Evolutionary conservation across 257 asterid species (phyloP).

Genomic region (Solanum bukasovii): DNA sequence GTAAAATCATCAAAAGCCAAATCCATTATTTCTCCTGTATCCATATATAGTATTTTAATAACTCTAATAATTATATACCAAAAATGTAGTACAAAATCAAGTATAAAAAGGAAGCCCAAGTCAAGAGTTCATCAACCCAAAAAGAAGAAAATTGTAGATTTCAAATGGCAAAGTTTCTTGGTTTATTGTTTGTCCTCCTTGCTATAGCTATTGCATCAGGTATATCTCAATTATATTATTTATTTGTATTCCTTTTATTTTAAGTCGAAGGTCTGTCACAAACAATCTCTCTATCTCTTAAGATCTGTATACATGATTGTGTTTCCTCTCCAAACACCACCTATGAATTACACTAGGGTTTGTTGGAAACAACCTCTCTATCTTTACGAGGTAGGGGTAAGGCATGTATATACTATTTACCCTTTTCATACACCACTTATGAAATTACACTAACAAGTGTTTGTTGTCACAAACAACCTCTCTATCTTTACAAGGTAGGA

Average conservation of each 20-base stretch:
- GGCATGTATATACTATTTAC: no score
- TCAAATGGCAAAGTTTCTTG: background rate
- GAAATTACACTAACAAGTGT: no score
- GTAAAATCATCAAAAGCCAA: background rate
- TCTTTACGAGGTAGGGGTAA: no score
- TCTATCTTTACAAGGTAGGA: background rate
- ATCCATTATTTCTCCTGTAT: background rate
- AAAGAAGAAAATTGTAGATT: background rate
- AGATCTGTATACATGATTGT: no score
- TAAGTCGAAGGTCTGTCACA: no score
- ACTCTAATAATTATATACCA: background rate
- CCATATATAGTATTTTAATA: background rate
- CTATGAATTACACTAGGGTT: no score
- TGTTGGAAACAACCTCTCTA: no score
- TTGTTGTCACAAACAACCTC: no score
- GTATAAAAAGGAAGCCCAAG: background rate
- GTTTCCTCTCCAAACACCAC: background rate
- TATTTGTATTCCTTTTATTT: background rate
- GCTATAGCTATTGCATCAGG: background rate
- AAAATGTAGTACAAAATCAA: background rate
- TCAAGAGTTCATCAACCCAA: background rate
- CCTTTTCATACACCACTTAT: no score
- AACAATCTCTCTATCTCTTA: background rate
- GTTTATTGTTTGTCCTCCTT: background rate
- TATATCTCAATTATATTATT: background rate